These are phyloP conservation scores for Boletus tomentosulus DNA, from an alignment of 768 basidiomycete species.

Conservation along the genomic window DNA sequence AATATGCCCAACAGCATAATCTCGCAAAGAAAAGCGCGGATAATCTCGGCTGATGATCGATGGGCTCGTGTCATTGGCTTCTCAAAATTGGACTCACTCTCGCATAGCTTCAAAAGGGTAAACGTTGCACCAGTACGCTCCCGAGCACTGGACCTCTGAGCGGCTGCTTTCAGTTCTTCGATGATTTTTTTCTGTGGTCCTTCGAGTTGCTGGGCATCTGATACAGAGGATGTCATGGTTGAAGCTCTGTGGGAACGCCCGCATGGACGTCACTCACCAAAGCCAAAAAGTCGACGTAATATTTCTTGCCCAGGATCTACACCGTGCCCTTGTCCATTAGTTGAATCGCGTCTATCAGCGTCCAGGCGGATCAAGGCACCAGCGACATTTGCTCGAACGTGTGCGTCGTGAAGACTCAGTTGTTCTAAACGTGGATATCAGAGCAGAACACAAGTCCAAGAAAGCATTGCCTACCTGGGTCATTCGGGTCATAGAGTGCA, in stretches of 20 bases:
- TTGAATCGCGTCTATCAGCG: not conserved
- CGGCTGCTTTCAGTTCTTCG: slow-evolving; percentile 4
- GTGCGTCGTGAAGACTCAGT: slow-evolving; percentile 1
- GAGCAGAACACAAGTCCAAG: not conserved
- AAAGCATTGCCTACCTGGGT: not conserved
- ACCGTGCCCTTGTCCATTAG: not conserved
- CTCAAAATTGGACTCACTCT: slow-evolving; percentile 7
- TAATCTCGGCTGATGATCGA: not conserved
- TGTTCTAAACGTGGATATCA: not conserved
- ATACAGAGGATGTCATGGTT: not conserved
- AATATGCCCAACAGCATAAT: slow-evolving; percentile 7
- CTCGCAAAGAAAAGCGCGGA: slow-evolving; percentile 10
- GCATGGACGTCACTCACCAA: slow-evolving; percentile 4
- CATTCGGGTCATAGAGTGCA: slow-evolving; percentile 1
- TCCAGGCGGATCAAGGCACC: slow-evolving; percentile 5
- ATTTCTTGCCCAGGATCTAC: not conserved
- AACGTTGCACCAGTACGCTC: slow-evolving; percentile 23
- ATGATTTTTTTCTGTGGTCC: slow-evolving; percentile 9
- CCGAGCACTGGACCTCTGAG: not conserved
- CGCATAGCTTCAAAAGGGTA: slow-evolving; percentile 19
- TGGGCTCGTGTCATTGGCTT: not conserved
- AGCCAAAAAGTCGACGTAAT: slow-evolving; percentile 16
- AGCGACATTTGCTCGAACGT: slow-evolving; percentile 14
- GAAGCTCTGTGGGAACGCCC: not conserved
- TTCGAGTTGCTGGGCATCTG: slow-evolving; percentile 5